Evolutionary conservation across 23 red algal genomes (phyloP).

Genomic region (Gracilaria vermiculophylla): DNA sequence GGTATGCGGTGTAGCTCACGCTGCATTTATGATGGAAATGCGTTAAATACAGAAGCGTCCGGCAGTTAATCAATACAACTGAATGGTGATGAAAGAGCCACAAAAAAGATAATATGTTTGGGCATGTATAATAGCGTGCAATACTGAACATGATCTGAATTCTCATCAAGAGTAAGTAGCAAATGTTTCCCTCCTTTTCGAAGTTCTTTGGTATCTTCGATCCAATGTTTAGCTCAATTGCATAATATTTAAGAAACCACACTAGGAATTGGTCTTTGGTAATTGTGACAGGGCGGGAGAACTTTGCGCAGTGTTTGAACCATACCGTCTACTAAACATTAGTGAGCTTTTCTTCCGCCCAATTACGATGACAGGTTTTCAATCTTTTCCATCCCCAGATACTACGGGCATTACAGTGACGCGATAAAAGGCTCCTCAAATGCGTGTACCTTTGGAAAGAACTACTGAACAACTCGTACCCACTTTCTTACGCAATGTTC

Average conservation of each 20-base stretch:
- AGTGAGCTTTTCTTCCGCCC: neutral
- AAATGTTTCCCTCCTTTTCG: neutral
- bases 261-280: slow-evolving; percentile 13
- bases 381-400: neutral
- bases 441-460: neutral
- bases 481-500: too few species aligned
- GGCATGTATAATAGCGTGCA: neutral
- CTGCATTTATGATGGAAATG: neutral
- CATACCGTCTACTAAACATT: neutral
- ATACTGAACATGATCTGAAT: neutral
- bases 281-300: neutral
- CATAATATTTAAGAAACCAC: neutral
- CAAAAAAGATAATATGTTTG: neutral
- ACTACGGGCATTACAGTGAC: slow-evolving; percentile 24
- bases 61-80: neutral
- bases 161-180: neutral
- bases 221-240: neutral
- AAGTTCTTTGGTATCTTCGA: neutral
- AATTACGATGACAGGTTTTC: slow-evolving; percentile 3
- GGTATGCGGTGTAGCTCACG: neutral
- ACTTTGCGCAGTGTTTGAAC: neutral
- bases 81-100: neutral
- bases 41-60: neutral
- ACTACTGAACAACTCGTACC: too few species aligned
- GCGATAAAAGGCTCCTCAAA: neutral